Evolutionary conservation across 257 asterid genomes (phyloP).

Genomic region (Ajuga chamaepitys): DNA sequence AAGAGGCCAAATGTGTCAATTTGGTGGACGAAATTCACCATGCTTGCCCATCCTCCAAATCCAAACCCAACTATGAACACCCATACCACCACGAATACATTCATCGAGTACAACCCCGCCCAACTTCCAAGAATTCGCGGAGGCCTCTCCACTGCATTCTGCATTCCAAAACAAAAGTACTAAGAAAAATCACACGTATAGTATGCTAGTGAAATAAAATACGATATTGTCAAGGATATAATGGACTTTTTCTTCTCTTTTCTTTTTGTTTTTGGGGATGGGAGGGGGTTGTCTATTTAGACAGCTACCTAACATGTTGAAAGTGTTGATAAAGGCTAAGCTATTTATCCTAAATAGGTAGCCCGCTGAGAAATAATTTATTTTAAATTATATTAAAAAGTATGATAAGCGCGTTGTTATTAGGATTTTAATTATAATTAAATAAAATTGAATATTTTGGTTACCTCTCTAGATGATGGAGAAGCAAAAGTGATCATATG

Average conservation of each 20-base stretch:
- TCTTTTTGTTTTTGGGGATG: background rate
- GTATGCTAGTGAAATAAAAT: background rate
- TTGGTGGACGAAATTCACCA: conserved; percentile 65
- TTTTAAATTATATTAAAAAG: too few species aligned
- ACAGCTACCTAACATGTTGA: conserved; percentile 31
- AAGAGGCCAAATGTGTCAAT: conserved; percentile 68
- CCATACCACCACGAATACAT: conserved; percentile 75
- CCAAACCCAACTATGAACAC: conserved; percentile 75
- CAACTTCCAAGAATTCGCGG: conserved; percentile 67
- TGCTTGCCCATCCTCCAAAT: conserved; percentile 90
- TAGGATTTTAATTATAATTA: too few species aligned
- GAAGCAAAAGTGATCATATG: conserved; percentile 87
- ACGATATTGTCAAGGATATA: too few species aligned
- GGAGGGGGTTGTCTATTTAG: conserved; percentile 19
- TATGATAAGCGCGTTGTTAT: too few species aligned
- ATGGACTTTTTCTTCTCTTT: background rate
- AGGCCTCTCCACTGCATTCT: conserved; percentile 83
- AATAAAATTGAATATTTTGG: too few species aligned
- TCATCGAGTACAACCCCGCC: conserved; percentile 53
- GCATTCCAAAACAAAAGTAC: background rate
- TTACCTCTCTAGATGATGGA: conserved; percentile 74
- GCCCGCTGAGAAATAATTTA: too few species aligned
- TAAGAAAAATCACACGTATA: background rate
- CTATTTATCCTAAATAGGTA: too few species aligned
- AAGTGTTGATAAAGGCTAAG: conserved; percentile 10